These are phyloP conservation scores for Candida taoyuanica DNA, from an alignment of 805 yeast genomes.

Conservation along the genomic window DNA sequence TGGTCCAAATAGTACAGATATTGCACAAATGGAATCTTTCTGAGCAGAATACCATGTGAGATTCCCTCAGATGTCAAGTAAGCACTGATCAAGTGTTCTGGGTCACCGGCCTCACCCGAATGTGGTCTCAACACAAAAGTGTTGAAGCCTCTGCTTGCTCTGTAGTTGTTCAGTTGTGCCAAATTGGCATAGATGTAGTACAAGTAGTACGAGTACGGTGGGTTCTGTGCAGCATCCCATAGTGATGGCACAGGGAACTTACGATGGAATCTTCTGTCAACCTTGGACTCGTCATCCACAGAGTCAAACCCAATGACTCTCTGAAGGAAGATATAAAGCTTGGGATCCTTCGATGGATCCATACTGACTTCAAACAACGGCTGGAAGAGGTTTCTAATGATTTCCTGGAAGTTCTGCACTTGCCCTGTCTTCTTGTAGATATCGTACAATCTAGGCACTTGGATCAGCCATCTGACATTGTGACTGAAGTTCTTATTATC, in stretches of 20 bases:
- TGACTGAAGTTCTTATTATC: slow-evolving; percentile 89
- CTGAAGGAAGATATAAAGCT: slow-evolving; percentile 79
- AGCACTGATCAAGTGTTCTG: slow-evolving; percentile 90
- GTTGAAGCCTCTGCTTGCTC: slow-evolving; percentile 69
- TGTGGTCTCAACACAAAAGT: slow-evolving; percentile 96
- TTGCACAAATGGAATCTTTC: slow-evolving; percentile 94
- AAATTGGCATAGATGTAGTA: slow-evolving; percentile 86
- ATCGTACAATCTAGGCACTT: slow-evolving; percentile 91
- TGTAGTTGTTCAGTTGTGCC: slow-evolving; percentile 80
- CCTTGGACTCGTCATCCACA: slow-evolving; percentile 96
- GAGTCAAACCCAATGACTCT: slow-evolving; percentile 97
- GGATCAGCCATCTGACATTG: slow-evolving; percentile 95
- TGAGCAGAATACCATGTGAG: slow-evolving; percentile 88
- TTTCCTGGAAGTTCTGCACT: slow-evolving; percentile 68
- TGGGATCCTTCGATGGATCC: slow-evolving; percentile 86
- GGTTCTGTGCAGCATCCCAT: slow-evolving; percentile 78
- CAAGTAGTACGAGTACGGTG: slow-evolving; percentile 95
- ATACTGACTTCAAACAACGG: slow-evolving; percentile 89
- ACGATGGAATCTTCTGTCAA: slow-evolving; percentile 74
- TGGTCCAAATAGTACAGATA: slow-evolving; percentile 91
- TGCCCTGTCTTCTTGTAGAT: slow-evolving; percentile 74
- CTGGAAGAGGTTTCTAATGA: slow-evolving; percentile 71
- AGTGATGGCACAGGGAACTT: slow-evolving; percentile 81
- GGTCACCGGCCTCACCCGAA: slow-evolving; percentile 99
- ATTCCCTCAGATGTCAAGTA: slow-evolving; percentile 87